phyloP scores from a whole-genome alignment of 768 basidiomycete genomes.

The Pisolithus albus region DNA sequence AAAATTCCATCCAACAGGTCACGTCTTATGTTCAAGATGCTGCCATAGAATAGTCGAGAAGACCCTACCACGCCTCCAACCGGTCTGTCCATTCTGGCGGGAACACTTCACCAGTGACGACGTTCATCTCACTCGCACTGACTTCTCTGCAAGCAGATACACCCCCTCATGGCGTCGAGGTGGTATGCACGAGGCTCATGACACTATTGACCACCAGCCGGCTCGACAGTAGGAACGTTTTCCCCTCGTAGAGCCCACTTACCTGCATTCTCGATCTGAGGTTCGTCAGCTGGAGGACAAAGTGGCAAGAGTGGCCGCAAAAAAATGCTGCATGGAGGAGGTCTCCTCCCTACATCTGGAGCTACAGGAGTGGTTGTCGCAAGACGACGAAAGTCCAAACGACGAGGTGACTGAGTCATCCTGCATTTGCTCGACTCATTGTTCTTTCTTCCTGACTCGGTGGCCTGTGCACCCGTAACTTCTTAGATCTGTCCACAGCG shows the following conservation, averaged over 20 bases:
- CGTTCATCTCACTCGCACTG: conserved; percentile 73
- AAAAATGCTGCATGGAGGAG: conserved; percentile 86
- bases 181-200: conserved; percentile 40
- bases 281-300: conserved; percentile 69
- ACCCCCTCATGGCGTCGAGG: conserved; percentile 56
- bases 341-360: conserved; percentile 72
- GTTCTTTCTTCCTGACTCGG: conserved; percentile 5
- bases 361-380: conserved; percentile 66
- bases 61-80: conserved; percentile 60
- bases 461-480: conserved; percentile 5
- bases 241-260: conserved; percentile 37
- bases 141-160: conserved; percentile 64
- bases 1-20: conserved; percentile 47
- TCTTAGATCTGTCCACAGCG: conserved; percentile 36
- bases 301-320: conserved; percentile 69
- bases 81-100: conserved; percentile 81
- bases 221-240: conserved; percentile 44
- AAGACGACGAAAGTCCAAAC: conserved; percentile 51
- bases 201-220: conserved; percentile 35
- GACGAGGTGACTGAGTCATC: conserved; percentile 57
- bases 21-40: conserved; percentile 73
- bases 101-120: conserved; percentile 61
- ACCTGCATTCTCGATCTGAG: conserved; percentile 41
- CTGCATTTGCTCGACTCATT: not conserved
- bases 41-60: conserved; percentile 79